A percentile compares a stretch with the other conserved stretches of the same genome.
These are phyloP conservation scores for Puccinia horiana DNA, from an alignment of 1,284 basidiomycete genomes.

Conservation along the genomic window DNA sequence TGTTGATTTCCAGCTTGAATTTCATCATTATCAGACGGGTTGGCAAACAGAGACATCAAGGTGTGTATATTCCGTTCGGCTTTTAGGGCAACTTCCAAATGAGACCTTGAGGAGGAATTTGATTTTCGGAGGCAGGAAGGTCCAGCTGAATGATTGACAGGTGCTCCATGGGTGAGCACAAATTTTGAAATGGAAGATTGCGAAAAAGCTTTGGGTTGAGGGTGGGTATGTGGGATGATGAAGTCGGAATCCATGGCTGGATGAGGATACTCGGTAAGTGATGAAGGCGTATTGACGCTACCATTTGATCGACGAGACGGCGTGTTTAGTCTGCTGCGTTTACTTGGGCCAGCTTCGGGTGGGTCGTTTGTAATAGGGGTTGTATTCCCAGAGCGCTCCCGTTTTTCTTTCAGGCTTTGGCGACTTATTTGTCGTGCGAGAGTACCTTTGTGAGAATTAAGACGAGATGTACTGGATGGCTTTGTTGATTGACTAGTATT, in stretches of 20 bases:
- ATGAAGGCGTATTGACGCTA: not conserved
- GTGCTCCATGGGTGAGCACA: not conserved
- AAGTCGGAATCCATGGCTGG: conserved; percentile 14
- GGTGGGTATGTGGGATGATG: not conserved
- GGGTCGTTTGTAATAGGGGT: conserved; percentile 10
- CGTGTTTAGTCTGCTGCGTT: conserved; percentile 29
- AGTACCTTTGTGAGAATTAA: not conserved
- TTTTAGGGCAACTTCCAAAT: conserved; percentile 21
- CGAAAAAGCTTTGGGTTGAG: conserved; percentile 3
- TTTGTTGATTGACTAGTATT: not conserved
- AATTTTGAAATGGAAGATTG: conserved; percentile 22
- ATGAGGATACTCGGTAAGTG: conserved; percentile 12
- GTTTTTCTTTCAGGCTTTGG: conserved; percentile 7
- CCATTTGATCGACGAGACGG: conserved; percentile 25
- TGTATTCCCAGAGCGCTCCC: conserved; percentile 19
- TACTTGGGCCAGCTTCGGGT: conserved; percentile 34
- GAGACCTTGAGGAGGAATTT: conserved; percentile 25
- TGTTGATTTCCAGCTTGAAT: not conserved
- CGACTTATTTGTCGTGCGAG: conserved; percentile 28
- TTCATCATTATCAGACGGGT: conserved; percentile 28
- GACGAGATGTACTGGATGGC: not conserved
- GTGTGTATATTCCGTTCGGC: conserved; percentile 32
- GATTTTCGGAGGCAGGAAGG: conserved; percentile 30
- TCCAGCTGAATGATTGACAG: not conserved
- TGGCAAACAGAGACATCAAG: conserved; percentile 30